Base-by-base conservation (phyloP, 768 basidiomycete genomes). In the Leucogyrophana mollusca region DNA sequence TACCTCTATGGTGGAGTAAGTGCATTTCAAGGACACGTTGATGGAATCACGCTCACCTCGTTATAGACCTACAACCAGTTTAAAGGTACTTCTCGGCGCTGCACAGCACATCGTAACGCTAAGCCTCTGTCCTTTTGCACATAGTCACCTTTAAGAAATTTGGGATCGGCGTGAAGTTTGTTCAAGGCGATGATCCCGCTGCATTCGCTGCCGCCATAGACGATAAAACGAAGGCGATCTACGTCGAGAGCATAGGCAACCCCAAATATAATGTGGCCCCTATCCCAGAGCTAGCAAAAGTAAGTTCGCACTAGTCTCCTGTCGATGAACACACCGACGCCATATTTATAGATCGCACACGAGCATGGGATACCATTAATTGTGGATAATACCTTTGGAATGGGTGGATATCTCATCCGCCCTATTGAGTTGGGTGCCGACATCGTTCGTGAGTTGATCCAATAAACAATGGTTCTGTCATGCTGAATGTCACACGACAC, bases 331-430 rank as follows among this genome's bases (percentile, higher is more conserved):
- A 2, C 13, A 11, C 7, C 30, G 10, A 9, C 27, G 16, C 21
- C 17, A 9, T 16, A 3, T 43, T 4, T 16, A 16, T 43, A 80
- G 76, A 64, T 86, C 17, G 86, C 86, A 0, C 84, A 85, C 52
- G 69, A 73, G 6, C 59, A 82, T 39, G 69, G 72, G 0, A 77
- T 86, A 10, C 85, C 85, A 0, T 63, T 86, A 36, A 75, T 87
- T 20, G 83, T 85, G 0, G 81, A 83, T 52, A 83, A 82, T 58
- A 84, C 80, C 0, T 79, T 83, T 50, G 82, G 78, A 21, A 77
- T 77, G 62, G 79, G 79, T 43, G 81, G 81, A 9, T 83, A 82
- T 51, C 60, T 82, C 37, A 45, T 78, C 34, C 68, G 68, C 0
- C 81, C 81, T 9, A 77, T 83, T 35, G 71, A 78, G 23, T 71